Percentiles rank a stretch among this genome's conserved stretches.
Evolutionary conservation across 306 rosid species (phyloP).

Genomic region (Cicer cuneatum): DNA sequence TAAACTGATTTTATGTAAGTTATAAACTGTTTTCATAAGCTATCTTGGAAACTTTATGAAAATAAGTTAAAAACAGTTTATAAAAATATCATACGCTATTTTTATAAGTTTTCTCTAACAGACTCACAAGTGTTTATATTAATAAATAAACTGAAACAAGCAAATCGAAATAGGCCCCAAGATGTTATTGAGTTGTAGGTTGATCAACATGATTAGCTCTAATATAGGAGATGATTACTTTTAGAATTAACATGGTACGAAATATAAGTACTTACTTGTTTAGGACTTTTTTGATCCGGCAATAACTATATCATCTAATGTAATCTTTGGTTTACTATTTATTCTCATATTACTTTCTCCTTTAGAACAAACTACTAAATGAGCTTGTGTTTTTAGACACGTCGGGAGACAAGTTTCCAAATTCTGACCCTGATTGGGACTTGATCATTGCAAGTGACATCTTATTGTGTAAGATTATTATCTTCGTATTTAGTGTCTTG

Average conservation of each 20-base stretch:
- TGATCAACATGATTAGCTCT: conserved; percentile 1
- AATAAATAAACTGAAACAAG: too few species aligned
- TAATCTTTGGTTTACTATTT: background rate
- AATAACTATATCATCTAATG: background rate
- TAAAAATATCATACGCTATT: too few species aligned
- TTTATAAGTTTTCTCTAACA: too few species aligned
- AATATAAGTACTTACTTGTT: background rate
- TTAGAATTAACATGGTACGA: conserved; percentile 5
- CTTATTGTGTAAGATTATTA: conserved; percentile 70
- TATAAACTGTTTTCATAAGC: too few species aligned
- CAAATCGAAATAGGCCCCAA: background rate
- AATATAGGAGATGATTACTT: background rate
- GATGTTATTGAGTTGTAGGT: background rate
- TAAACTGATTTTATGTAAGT: too few species aligned
- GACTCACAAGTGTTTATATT: too few species aligned
- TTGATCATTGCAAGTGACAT: conserved; percentile 90
- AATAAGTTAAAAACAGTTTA: too few species aligned
- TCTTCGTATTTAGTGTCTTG: conserved; percentile 21
- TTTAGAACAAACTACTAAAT: background rate
- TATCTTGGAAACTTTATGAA: too few species aligned
- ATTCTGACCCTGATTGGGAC: conserved; percentile 77
- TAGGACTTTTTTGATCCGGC: background rate
- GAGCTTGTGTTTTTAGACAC: conserved; percentile 63
- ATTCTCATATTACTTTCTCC: conserved; percentile 13
- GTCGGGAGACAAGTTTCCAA: conserved; percentile 83